phyloP scores from a whole-genome alignment of 805 yeast genomes.

The Lachancea mirantina region DNA sequence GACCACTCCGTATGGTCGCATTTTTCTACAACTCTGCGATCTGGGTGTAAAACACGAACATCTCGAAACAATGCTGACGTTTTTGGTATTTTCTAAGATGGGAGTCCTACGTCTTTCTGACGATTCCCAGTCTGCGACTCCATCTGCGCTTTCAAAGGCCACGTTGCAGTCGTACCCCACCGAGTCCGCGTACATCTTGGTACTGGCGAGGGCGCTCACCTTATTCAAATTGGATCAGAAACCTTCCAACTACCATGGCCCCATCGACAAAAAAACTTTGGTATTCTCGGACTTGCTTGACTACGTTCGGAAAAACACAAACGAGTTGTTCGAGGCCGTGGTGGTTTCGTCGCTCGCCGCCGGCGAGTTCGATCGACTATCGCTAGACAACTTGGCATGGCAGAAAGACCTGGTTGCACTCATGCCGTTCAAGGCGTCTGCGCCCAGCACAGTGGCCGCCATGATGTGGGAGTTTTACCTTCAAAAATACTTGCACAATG shows the following conservation, averaged over 20 bases:
- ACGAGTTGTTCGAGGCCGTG: constrained; percentile 49
- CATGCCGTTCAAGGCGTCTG: constrained; percentile 52
- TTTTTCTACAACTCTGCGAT: constrained; percentile 32
- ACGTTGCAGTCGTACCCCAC: constrained; percentile 36
- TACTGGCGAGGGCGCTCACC: constrained; percentile 44
- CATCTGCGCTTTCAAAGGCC: constrained; percentile 30
- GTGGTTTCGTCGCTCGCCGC: constrained; percentile 46
- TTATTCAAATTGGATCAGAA: constrained; percentile 42
- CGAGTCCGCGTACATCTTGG: constrained; percentile 31
- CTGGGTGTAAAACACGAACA: constrained; percentile 27
- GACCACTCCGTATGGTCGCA: constrained; percentile 46
- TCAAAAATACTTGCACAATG: constrained; percentile 31
- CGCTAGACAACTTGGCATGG: constrained; percentile 50
- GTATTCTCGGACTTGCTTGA: constrained; percentile 60
- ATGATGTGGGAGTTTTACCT: constrained; percentile 32
- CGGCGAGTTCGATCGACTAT: constrained; percentile 51
- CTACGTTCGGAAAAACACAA: constrained; percentile 42
- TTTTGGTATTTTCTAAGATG: constrained; percentile 42
- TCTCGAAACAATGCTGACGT: constrained; percentile 38
- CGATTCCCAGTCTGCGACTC: constrained; percentile 28
- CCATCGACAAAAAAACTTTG: constrained; percentile 58
- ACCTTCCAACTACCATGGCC: constrained; percentile 57
- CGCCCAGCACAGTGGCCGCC: constrained; percentile 57
- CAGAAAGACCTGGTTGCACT: constrained; percentile 39
- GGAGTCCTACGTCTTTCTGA: constrained; percentile 35